These are phyloP conservation scores for Chaetomium sp. DNA, from an alignment of 2,329 filamentous ascomycete species.

Conservation along the genomic window DNA sequence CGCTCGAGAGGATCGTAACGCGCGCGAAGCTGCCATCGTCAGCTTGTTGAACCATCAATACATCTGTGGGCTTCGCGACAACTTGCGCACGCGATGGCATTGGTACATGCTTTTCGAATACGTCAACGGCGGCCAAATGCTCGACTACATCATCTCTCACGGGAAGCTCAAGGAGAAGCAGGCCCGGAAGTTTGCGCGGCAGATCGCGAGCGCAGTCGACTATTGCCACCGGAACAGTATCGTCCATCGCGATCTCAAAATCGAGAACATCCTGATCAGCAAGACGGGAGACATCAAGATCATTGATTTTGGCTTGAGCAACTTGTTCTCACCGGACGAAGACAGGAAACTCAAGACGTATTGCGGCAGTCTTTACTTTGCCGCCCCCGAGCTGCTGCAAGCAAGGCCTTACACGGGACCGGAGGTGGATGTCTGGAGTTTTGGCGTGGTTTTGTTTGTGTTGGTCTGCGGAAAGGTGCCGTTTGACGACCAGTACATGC, in stretches of 20 bases:
- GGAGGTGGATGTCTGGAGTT: slow-evolving; percentile 98
- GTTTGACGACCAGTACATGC: slow-evolving; percentile 99
- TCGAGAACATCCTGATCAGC: slow-evolving; percentile 98
- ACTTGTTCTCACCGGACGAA: slow-evolving; percentile 78
- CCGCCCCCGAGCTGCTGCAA: slow-evolving; percentile 88
- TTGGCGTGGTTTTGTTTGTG: slow-evolving; percentile 95
- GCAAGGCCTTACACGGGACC: slow-evolving; percentile 92
- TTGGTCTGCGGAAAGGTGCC: slow-evolving; percentile 96
- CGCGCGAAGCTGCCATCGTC: slow-evolving; percentile 92
- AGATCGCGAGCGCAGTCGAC: slow-evolving; percentile 93
- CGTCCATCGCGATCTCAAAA: slow-evolving; percentile 94
- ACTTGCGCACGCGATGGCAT: slow-evolving; percentile 92
- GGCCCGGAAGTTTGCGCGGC: slow-evolving; percentile 92
- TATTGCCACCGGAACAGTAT: slow-evolving; percentile 98
- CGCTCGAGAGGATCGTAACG: slow-evolving; percentile 92
- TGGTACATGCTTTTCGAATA: slow-evolving; percentile 99
- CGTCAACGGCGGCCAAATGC: slow-evolving; percentile 98
- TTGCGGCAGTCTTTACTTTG: slow-evolving; percentile 96
- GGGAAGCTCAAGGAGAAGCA: slow-evolving; percentile 97
- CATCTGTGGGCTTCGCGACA: slow-evolving; percentile 91
- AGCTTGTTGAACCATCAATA: slow-evolving; percentile 91
- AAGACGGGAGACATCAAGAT: slow-evolving; percentile 99
- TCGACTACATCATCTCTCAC: slow-evolving; percentile 99
- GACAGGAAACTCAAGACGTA: slow-evolving; percentile 82
- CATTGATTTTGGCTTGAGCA: slow-evolving; percentile 96